phyloP scores from a whole-genome alignment of 2,329 filamentous ascomycete genomes.

The Simplicillium sp. region DNA sequence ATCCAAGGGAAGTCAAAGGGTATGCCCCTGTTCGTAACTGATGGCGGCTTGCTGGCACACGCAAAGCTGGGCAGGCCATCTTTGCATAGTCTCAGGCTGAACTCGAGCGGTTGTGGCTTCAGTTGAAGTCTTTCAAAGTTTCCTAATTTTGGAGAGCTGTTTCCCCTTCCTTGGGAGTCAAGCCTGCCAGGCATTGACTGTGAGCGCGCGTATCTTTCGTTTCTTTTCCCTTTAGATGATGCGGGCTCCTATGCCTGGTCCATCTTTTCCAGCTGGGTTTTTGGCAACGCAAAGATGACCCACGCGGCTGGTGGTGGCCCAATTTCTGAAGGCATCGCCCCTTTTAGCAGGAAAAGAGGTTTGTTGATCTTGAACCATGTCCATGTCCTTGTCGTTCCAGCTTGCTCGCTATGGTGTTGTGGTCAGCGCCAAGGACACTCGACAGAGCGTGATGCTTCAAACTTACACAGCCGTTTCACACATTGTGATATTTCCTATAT shows the following conservation, averaged over 20 bases:
- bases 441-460: background rate
- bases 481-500: background rate
- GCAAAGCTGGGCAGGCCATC: constrained; percentile 14
- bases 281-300: background rate
- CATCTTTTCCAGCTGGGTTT: background rate
- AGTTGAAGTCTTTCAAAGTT: constrained; percentile 8
- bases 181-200: too few species aligned
- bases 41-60: constrained; percentile 8
- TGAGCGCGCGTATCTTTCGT: too few species aligned
- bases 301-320: background rate
- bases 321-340: background rate
- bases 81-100: constrained; percentile 12
- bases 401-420: background rate
- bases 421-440: background rate
- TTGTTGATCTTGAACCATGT: background rate
- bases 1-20: constrained; percentile 12
- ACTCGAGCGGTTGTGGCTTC: constrained; percentile 4
- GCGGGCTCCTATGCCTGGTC: background rate
- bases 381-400: background rate
- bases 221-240: background rate
- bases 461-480: constrained; percentile 1
- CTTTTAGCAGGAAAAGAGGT: background rate
- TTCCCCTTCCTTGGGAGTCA: too few species aligned
- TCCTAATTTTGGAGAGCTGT: constrained; percentile 4
- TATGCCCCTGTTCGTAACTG: background rate